phyloP scores from a whole-genome alignment of 176 grass and related monocot species.

The Zoysia pacifica region DNA sequence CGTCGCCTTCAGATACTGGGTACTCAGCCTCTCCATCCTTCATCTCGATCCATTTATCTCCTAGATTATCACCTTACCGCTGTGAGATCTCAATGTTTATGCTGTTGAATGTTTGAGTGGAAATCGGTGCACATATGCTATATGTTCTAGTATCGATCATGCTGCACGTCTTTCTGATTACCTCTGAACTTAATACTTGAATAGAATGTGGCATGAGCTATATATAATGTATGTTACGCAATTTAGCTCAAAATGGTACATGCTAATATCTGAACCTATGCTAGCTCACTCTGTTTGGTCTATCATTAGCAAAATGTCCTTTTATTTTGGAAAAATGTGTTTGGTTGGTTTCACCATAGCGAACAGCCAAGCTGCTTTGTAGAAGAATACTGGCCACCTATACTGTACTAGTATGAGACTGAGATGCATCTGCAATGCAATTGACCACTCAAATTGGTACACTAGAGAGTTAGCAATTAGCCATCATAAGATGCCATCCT shows the following conservation, averaged over 20 bases:
- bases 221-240: not conserved
- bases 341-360: too few species aligned
- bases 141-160: not conserved
- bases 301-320: too few species aligned
- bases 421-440: not conserved
- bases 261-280: not conserved
- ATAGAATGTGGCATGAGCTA: not conserved
- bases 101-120: not conserved
- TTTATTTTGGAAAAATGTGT: too few species aligned
- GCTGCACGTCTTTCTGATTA: not conserved
- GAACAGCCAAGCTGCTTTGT: constrained; percentile 11
- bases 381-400: constrained; percentile 2
- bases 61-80: not conserved
- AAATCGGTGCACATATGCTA: not conserved
- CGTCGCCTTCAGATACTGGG: constrained; percentile 91
- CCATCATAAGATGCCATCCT: constrained; percentile 30
- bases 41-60: not conserved
- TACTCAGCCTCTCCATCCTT: constrained; percentile 32
- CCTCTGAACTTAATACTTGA: constrained; percentile 15
- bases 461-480: constrained; percentile 5
- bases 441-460: not conserved
- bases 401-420: not conserved
- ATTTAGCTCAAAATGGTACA: constrained; percentile 9
- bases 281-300: not conserved
- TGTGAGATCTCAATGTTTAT: constrained; percentile 2